A percentile compares a stretch with the other conserved stretches of the same genome.
Evolutionary conservation across 352 stramenopile genomes (phyloP).

Genomic region (Hyaloperonospora brassicae): DNA sequence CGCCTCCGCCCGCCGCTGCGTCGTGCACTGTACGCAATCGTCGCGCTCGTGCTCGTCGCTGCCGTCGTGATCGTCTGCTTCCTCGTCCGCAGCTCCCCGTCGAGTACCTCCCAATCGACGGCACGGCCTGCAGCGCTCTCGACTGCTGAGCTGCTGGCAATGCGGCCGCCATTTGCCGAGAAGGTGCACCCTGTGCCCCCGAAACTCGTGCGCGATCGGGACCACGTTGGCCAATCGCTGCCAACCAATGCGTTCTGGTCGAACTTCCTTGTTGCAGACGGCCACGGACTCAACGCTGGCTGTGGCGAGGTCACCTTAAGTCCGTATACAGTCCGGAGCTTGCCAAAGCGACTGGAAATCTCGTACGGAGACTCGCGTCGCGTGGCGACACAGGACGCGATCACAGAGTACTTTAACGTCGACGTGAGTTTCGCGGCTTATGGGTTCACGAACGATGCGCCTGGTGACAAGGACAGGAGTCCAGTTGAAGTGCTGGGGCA

Average conservation of each 20-base stretch:
- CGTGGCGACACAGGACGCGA: slow-evolving; percentile 40
- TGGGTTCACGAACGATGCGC: slow-evolving; percentile 22
- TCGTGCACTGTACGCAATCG: slow-evolving; percentile 44
- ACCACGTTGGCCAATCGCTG: slow-evolving; percentile 38
- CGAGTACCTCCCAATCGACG: background rate
- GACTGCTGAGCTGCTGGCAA: slow-evolving; percentile 42
- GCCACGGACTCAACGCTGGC: slow-evolving; percentile 64
- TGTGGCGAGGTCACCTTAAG: slow-evolving; percentile 68
- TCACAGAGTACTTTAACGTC: slow-evolving; percentile 78
- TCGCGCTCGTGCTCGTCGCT: slow-evolving; percentile 44
- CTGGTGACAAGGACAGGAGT: slow-evolving; percentile 9
- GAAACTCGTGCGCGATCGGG: slow-evolving; percentile 37
- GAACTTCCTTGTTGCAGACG: slow-evolving; percentile 74
- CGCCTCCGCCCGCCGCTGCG: slow-evolving; percentile 25
- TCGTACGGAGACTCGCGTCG: slow-evolving; percentile 78
- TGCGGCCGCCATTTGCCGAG: slow-evolving; percentile 48
- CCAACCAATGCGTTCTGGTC: slow-evolving; percentile 89
- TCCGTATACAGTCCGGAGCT: slow-evolving; percentile 71
- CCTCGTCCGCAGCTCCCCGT: slow-evolving; percentile 22
- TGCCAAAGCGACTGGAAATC: slow-evolving; percentile 63
- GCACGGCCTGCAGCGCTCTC: slow-evolving; percentile 8
- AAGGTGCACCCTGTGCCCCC: slow-evolving; percentile 52
- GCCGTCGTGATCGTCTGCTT: slow-evolving; percentile 38
- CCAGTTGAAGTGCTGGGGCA: slow-evolving; percentile 37
- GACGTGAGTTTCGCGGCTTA: slow-evolving; percentile 69